phyloP scores from a whole-genome alignment of 2,329 filamentous ascomycete genomes.

The Fusarium xylarioides region DNA sequence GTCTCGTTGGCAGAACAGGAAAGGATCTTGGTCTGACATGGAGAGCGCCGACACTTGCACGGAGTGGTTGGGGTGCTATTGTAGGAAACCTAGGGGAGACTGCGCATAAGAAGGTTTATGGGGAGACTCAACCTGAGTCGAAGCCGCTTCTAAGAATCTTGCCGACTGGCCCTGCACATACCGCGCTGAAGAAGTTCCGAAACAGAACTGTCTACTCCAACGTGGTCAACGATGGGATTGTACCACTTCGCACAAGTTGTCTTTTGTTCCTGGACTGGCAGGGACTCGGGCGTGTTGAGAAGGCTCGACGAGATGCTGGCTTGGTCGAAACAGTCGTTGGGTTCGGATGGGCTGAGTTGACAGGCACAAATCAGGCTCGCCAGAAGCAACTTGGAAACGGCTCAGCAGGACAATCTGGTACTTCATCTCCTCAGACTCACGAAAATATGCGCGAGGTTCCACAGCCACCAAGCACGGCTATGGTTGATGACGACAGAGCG shows the following conservation, averaged over 20 bases:
- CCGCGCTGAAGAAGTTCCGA: slow-evolving; percentile 84
- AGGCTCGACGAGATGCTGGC: slow-evolving; percentile 90
- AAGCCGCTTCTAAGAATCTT: slow-evolving; percentile 90
- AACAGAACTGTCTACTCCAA: slow-evolving; percentile 96
- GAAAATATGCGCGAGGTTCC: slow-evolving; percentile 69
- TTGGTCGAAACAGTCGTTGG: slow-evolving; percentile 91
- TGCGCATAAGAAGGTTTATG: slow-evolving; percentile 44
- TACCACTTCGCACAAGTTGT: slow-evolving; percentile 93
- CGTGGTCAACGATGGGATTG: slow-evolving; percentile 97
- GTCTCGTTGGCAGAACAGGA: slow-evolving; percentile 92
- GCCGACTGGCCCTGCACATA: slow-evolving; percentile 89
- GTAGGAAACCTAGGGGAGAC: slow-evolving; percentile 77
- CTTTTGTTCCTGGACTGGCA: slow-evolving; percentile 98
- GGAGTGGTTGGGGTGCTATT: slow-evolving; percentile 88
- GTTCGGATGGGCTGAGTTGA: slow-evolving; percentile 95
- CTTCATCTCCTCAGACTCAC: slow-evolving; percentile 46
- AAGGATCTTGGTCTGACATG: slow-evolving; percentile 95
- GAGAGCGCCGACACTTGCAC: slow-evolving; percentile 85
- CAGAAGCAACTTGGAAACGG: slow-evolving; percentile 54
- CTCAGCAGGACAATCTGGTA: slow-evolving; percentile 45
- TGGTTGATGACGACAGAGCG: slow-evolving; percentile 71
- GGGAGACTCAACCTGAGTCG: slow-evolving; percentile 70
- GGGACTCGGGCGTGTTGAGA: slow-evolving; percentile 90
- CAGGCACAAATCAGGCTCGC: slow-evolving; percentile 68
- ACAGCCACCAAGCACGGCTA: slow-evolving; percentile 72